phyloP scores from a whole-genome alignment of 192 early-diverging fungal species.

The Kappamyces sp. region DNA sequence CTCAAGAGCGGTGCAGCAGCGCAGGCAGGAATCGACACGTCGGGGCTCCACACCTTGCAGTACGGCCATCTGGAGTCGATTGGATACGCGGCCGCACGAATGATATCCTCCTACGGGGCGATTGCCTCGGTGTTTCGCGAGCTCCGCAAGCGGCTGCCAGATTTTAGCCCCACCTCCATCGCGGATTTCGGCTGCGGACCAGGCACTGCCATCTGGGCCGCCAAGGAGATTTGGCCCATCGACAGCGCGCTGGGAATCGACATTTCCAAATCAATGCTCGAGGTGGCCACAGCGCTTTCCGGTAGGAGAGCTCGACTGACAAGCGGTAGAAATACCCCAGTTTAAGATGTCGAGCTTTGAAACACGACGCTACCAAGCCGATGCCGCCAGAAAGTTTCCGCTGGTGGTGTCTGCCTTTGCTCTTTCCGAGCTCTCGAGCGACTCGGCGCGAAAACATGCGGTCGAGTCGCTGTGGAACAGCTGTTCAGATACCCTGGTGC shows the following conservation, averaged over 20 bases:
- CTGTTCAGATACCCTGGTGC: slow-evolving; percentile 68
- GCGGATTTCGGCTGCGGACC: slow-evolving; percentile 83
- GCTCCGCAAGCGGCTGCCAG: slow-evolving; percentile 53
- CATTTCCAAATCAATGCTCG: slow-evolving; percentile 70
- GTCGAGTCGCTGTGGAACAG: slow-evolving; percentile 72
- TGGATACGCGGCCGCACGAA: slow-evolving; percentile 65
- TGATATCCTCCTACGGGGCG: slow-evolving; percentile 61
- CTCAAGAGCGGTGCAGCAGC: no score
- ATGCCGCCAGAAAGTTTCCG: slow-evolving; percentile 32
- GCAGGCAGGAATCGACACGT: no score
- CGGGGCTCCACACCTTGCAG: slow-evolving; percentile 56
- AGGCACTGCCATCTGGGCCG: slow-evolving; percentile 76
- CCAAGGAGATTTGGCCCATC: slow-evolving; percentile 53
- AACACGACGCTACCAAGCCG: slow-evolving; percentile 42
- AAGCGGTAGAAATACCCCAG: background rate
- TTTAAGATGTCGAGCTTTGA: slow-evolving; percentile 27
- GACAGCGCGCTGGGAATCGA: slow-evolving; percentile 62
- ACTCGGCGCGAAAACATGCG: slow-evolving; percentile 54
- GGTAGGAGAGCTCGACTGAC: background rate
- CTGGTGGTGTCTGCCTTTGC: slow-evolving; percentile 72
- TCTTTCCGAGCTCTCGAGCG: slow-evolving; percentile 65
- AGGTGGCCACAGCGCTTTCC: slow-evolving; percentile 53
- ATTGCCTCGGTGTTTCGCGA: slow-evolving; percentile 64
- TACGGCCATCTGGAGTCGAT: slow-evolving; percentile 66
- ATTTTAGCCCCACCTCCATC: slow-evolving; percentile 50